A percentile compares a stretch with the other conserved stretches of the same genome.
These are phyloP conservation scores for Neolentinus lepideus DNA, from an alignment of 1,284 basidiomycete genomes.

Conservation along the genomic window DNA sequence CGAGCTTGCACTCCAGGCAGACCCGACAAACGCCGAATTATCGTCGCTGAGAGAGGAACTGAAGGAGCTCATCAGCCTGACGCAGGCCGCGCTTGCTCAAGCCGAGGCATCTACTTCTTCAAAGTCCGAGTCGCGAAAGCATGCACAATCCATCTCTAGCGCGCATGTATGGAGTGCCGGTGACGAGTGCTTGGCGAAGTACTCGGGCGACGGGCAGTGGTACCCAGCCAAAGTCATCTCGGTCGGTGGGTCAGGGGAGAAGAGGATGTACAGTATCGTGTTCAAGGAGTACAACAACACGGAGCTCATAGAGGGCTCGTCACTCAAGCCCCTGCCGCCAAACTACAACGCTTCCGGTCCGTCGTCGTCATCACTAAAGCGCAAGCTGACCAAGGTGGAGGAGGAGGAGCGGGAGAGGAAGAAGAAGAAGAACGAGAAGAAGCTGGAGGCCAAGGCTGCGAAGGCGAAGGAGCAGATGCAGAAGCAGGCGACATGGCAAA, in stretches of 20 bases:
- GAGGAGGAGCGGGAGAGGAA: constrained; percentile 88
- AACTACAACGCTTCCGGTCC: constrained; percentile 37
- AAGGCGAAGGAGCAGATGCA: constrained; percentile 87
- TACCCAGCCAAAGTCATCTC: constrained; percentile 90
- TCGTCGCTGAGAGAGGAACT: constrained; percentile 77
- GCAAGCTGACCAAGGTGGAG: constrained; percentile 74
- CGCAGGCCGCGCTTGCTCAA: constrained; percentile 68
- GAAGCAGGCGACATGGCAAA: constrained; percentile 94
- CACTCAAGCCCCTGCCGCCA: constrained; percentile 65
- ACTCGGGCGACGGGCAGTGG: constrained; percentile 83
- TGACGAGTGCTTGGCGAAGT: constrained; percentile 90
- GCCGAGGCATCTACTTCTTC: constrained; percentile 50
- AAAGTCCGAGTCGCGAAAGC: constrained; percentile 46
- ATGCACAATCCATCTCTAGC: constrained; percentile 27
- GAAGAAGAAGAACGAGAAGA: constrained; percentile 97
- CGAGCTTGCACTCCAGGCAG: constrained; percentile 75
- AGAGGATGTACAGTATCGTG: constrained; percentile 86
- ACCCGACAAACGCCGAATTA: constrained; percentile 80
- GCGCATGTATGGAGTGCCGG: constrained; percentile 70
- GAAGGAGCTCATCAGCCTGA: constrained; percentile 84
- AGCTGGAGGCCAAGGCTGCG: constrained; percentile 76
- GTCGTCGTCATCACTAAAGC: constrained; percentile 45
- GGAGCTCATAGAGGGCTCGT: constrained; percentile 75
- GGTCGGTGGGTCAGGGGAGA: constrained; percentile 80
- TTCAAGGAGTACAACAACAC: constrained; percentile 95